A percentile compares a stretch with the other conserved stretches of the same genome.
phyloP scores from a whole-genome alignment of 2,329 filamentous ascomycete species.

The Pyricularia pennisetigena region DNA sequence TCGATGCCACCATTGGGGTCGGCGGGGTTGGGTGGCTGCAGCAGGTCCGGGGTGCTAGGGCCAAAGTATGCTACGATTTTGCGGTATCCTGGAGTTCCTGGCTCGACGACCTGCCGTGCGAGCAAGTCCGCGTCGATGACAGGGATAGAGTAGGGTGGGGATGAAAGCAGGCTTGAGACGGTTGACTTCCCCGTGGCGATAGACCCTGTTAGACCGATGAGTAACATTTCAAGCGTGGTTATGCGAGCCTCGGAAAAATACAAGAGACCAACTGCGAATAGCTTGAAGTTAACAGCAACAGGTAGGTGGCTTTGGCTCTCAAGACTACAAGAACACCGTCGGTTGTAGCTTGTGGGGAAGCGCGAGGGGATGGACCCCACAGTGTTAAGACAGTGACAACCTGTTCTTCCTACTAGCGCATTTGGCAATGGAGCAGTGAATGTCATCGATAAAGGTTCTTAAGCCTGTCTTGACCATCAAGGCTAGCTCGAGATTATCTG shows the following conservation, averaged over 20 bases:
- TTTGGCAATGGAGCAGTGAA: neutral
- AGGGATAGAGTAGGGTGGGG: constrained; percentile 74
- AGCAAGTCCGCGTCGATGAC: constrained; percentile 91
- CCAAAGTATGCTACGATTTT: constrained; percentile 76
- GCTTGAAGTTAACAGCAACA: neutral
- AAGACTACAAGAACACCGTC: neutral
- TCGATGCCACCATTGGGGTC: constrained; percentile 21
- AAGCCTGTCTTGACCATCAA: neutral
- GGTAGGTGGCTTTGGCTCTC: neutral
- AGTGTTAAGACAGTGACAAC: neutral
- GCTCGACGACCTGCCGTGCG: constrained; percentile 88
- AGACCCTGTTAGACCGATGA: constrained; percentile 92
- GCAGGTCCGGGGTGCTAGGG: constrained; percentile 74
- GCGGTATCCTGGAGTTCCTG: constrained; percentile 74
- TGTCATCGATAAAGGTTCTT: neutral
- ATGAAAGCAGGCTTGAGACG: constrained; percentile 72
- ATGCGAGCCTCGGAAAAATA: neutral
- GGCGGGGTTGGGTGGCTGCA: constrained; percentile 40
- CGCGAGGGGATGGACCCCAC: neutral
- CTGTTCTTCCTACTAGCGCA: too few species aligned
- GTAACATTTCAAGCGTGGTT: constrained; percentile 54
- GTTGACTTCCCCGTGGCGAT: constrained; percentile 98
- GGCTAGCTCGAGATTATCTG: neutral
- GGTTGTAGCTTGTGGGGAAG: neutral
- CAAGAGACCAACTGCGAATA: neutral